These are phyloP conservation scores for Quercus phellos DNA, from an alignment of 331 rosid species.

Conservation along the genomic window DNA sequence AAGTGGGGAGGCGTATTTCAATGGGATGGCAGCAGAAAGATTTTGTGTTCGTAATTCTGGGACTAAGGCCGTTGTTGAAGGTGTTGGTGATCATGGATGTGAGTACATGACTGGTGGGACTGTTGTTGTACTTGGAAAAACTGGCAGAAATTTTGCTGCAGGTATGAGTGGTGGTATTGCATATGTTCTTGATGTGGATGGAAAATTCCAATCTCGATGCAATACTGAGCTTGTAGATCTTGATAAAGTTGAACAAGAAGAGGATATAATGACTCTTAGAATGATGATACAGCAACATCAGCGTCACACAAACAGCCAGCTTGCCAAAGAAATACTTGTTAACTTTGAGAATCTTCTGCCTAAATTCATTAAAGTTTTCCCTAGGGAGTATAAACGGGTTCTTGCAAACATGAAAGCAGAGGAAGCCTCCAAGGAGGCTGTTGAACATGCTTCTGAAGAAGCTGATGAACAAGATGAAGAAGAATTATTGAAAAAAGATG, in stretches of 20 bases:
- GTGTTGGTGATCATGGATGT: slow-evolving; percentile 97
- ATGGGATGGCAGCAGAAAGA: slow-evolving; percentile 99
- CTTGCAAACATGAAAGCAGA: slow-evolving; percentile 60
- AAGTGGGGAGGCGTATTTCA: slow-evolving; percentile 88
- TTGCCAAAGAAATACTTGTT: slow-evolving; percentile 68
- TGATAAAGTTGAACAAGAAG: slow-evolving; percentile 80
- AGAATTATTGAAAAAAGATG: slow-evolving; percentile 51
- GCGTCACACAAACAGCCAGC: slow-evolving; percentile 71
- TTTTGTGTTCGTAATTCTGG: slow-evolving; percentile 97
- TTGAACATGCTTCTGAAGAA: slow-evolving; percentile 30
- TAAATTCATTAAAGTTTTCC: slow-evolving; percentile 76
- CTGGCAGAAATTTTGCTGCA: slow-evolving; percentile 94
- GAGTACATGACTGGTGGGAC: slow-evolving; percentile 98
- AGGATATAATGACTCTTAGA: slow-evolving; percentile 57
- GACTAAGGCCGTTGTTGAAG: slow-evolving; percentile 91
- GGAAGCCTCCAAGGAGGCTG: slow-evolving; percentile 40
- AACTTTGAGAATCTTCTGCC: slow-evolving; percentile 70
- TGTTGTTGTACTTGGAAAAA: slow-evolving; percentile 86
- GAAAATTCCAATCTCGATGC: slow-evolving; percentile 65
- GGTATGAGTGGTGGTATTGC: slow-evolving; percentile 99
- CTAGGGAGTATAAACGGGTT: slow-evolving; percentile 78
- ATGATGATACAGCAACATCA: slow-evolving; percentile 95
- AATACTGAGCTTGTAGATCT: slow-evolving; percentile 88
- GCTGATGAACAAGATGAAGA: slow-evolving; percentile 43
- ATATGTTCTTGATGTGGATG: slow-evolving; percentile 72